Conservation (phyloP, 2,329 filamentous ascomycete genomes). For the Zymoseptoria crescenta region DNA sequence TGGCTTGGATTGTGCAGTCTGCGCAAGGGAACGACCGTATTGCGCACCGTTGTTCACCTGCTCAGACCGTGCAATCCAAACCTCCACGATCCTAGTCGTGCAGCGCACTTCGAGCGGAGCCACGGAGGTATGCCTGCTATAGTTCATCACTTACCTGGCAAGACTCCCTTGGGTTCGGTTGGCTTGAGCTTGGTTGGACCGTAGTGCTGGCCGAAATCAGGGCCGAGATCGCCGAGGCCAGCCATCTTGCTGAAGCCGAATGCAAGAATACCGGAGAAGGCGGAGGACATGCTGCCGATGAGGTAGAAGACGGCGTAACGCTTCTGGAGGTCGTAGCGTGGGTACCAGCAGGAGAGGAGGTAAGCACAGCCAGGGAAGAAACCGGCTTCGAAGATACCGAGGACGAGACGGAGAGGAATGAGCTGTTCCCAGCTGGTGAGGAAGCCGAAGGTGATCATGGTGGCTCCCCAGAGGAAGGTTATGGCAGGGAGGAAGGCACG, state of each 20-base stretch:
- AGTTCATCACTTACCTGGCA: constrained; percentile 22
- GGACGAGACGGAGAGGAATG: constrained; percentile 49
- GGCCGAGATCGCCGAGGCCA: constrained; percentile 38
- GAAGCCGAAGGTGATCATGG: constrained; percentile 60
- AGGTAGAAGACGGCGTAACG: constrained; percentile 43
- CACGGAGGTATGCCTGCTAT: too few relatives aligned
- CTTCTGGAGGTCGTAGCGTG: constrained; percentile 32
- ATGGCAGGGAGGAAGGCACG: constrained; percentile 29
- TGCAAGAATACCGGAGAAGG: constrained; percentile 39
- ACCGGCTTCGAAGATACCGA: constrained; percentile 54
- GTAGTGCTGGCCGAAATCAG: constrained; percentile 27
- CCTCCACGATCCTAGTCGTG: too few relatives aligned
- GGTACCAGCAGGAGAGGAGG: constrained; percentile 56
- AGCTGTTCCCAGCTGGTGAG: constrained; percentile 45
- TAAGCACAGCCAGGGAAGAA: constrained; percentile 55
- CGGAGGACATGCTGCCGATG: constrained; percentile 42
- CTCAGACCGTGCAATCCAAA: too few relatives aligned
- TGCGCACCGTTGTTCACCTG: too few relatives aligned
- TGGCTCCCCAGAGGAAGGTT: constrained; percentile 49
- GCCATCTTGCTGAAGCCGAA: constrained; percentile 34
- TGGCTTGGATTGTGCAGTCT: too few relatives aligned
- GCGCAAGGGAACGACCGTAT: too few relatives aligned
- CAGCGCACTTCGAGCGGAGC: too few relatives aligned
- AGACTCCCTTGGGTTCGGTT: constrained; percentile 14
- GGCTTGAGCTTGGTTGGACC: constrained; percentile 26